phyloP scores from a whole-genome alignment of 2,329 filamentous ascomycete genomes.

The Dothideomycetes sp. region DNA sequence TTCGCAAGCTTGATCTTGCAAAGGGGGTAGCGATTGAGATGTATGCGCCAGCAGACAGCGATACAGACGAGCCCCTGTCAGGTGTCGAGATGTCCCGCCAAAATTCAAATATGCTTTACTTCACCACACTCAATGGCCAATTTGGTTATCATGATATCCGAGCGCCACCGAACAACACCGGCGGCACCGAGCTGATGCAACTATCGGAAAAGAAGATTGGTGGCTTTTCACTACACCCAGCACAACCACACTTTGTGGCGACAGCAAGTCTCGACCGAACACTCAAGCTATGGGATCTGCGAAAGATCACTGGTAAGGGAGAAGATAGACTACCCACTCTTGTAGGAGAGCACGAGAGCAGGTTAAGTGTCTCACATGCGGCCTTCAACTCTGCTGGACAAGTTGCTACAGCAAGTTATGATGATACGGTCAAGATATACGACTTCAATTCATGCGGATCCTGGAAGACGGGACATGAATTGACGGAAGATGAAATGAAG shows the following conservation, averaged over 20 bases:
- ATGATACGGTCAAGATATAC: conserved; percentile 91
- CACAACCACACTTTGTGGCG: conserved; percentile 69
- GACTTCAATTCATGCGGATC: conserved; percentile 44
- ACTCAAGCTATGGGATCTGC: conserved; percentile 83
- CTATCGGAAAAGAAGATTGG: conserved; percentile 91
- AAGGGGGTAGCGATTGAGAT: conserved; percentile 71
- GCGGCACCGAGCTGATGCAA: conserved; percentile 51
- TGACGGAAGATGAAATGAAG: conserved; percentile 53
- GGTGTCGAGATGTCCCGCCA: conserved; percentile 66
- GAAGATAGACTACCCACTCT: conserved; percentile 52
- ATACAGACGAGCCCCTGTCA: conserved; percentile 69
- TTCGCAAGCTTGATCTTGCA: conserved; percentile 73
- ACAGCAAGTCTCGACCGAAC: conserved; percentile 86
- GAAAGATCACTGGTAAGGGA: conserved; percentile 59
- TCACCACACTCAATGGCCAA: conserved; percentile 72
- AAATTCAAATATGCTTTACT: conserved; percentile 66
- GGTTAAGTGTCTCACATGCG: conserved; percentile 82
- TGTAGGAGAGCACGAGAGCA: conserved; percentile 70
- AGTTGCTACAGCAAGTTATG: conserved; percentile 84
- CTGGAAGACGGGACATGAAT: conserved; percentile 34
- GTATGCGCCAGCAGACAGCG: conserved; percentile 60
- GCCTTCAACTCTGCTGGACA: conserved; percentile 80
- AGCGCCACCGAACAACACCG: conserved; percentile 39
- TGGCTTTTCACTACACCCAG: conserved; percentile 75
- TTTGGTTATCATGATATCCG: conserved; percentile 77